Evolutionary conservation across 768 basidiomycete genomes (phyloP).

Genomic region (Ramaria sp.): DNA sequence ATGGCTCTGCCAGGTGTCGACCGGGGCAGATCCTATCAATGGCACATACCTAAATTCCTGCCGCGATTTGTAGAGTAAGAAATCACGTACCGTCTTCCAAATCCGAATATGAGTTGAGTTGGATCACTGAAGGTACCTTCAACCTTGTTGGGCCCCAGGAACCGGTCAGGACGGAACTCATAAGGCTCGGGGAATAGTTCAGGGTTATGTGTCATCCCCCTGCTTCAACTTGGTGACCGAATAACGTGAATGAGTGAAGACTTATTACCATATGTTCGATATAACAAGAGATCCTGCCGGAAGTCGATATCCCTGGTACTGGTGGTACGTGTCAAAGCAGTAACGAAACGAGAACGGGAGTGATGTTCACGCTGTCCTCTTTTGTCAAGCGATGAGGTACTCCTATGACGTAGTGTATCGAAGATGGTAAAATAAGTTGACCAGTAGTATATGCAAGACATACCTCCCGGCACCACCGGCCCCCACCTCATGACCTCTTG

Average conservation of each 20-base stretch:
- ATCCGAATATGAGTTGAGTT: not conserved
- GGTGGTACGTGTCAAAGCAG: not conserved
- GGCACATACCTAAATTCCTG: not conserved
- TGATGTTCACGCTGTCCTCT: constrained; percentile 30
- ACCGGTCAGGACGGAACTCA: constrained; percentile 17
- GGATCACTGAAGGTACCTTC: not conserved
- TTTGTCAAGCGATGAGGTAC: constrained; percentile 57
- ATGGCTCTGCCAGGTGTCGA: constrained; percentile 31
- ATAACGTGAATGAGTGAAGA: not conserved
- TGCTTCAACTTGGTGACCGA: constrained; percentile 10
- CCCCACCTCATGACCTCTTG: constrained; percentile 49
- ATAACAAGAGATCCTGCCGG: constrained; percentile 19
- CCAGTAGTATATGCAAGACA: not conserved
- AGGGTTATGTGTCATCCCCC: constrained; percentile 28
- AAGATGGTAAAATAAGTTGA: not conserved
- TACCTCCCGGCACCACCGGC: constrained; percentile 43
- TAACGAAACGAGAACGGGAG: constrained; percentile 4
- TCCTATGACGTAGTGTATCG: constrained; percentile 22
- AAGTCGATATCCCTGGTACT: constrained; percentile 17
- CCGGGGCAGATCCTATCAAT: constrained; percentile 19
- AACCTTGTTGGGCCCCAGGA: constrained; percentile 2
- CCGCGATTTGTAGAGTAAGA: not conserved
- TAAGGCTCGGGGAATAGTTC: constrained; percentile 22
- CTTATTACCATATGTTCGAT: constrained; percentile 19
- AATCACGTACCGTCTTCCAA: not conserved